Evolutionary conservation across 2,329 filamentous ascomycete genomes (phyloP).

Genomic region (Teratosphaeria zuluensis): DNA sequence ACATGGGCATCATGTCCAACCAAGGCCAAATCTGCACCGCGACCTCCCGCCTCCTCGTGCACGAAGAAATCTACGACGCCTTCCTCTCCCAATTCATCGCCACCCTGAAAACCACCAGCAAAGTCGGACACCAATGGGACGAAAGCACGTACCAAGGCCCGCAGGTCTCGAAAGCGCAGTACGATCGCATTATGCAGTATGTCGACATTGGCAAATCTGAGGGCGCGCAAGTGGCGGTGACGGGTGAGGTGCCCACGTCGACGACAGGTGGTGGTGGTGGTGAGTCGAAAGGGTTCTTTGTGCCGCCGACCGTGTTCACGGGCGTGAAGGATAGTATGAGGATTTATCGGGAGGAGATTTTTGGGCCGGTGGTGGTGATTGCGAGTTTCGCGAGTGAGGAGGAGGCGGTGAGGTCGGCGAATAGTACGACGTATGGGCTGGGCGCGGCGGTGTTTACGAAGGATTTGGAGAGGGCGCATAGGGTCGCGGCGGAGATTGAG

Average conservation of each 20-base stretch:
- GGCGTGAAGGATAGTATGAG: slow-evolving; percentile 7
- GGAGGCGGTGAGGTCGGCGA: slow-evolving; percentile 30
- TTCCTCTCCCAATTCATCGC: slow-evolving; percentile 53
- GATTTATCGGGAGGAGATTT: slow-evolving; percentile 30
- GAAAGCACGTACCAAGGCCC: slow-evolving; percentile 61
- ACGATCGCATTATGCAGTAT: slow-evolving; percentile 57
- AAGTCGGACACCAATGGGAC: slow-evolving; percentile 58
- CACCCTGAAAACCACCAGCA: slow-evolving; percentile 46
- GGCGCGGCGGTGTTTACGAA: slow-evolving; percentile 34
- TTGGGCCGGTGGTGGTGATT: slow-evolving; percentile 35
- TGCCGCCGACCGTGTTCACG: slow-evolving; percentile 10
- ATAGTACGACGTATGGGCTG: slow-evolving; percentile 34
- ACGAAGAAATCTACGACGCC: slow-evolving; percentile 46
- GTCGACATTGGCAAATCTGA: slow-evolving; percentile 39
- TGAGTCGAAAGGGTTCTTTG: slow-evolving; percentile 17
- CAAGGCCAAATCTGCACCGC: slow-evolving; percentile 51
- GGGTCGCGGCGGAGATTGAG: slow-evolving; percentile 34
- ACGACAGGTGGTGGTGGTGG: neutral
- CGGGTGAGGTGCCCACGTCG: slow-evolving; percentile 29
- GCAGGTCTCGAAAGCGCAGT: slow-evolving; percentile 58
- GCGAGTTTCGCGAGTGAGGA: slow-evolving; percentile 30
- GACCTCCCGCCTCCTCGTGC: slow-evolving; percentile 49
- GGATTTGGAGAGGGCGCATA: slow-evolving; percentile 32
- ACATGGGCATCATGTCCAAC: slow-evolving; percentile 43
- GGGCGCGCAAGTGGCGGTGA: slow-evolving; percentile 4